Evolutionary conservation across 495 filamentous ascomycete genomes (phyloP).

Genomic region (Aspergillus cristatus): DNA sequence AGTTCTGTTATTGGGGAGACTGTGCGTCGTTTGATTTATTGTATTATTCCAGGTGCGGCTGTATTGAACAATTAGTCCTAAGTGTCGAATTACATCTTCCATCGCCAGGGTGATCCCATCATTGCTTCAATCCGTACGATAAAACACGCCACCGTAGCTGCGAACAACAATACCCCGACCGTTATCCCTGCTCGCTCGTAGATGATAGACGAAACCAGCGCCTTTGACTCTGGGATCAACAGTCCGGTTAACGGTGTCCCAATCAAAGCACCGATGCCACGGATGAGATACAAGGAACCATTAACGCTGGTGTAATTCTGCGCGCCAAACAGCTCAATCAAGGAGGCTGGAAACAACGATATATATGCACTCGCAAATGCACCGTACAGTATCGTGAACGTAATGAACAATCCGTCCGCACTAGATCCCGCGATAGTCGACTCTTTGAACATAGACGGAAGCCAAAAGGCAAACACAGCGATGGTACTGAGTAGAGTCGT

Average conservation of each 20-base stretch:
- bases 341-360: conserved; percentile 30
- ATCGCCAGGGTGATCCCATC: conserved; percentile 11
- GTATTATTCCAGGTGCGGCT: no score
- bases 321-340: conserved; percentile 50
- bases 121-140: conserved; percentile 28
- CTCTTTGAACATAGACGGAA: conserved; percentile 21
- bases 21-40: no score
- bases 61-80: no score
- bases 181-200: conserved; percentile 23
- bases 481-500: conserved; percentile 37
- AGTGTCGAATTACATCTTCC: conserved; percentile 12
- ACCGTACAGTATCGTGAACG: conserved; percentile 46
- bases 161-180: conserved; percentile 22
- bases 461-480: conserved; percentile 43
- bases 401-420: conserved; percentile 35
- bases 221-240: conserved; percentile 20
- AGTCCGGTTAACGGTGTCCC: conserved; percentile 40
- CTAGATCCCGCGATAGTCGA: conserved; percentile 11
- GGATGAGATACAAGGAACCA: conserved; percentile 47
- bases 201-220: conserved; percentile 11
- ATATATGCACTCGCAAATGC: conserved; percentile 37
- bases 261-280: conserved; percentile 44
- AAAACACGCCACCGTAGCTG: conserved; percentile 23
- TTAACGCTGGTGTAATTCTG: conserved; percentile 50
- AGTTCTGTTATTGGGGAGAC: no score